Evolutionary conservation across 306 rosid species (phyloP).

Genomic region (Prunus campanulata): DNA sequence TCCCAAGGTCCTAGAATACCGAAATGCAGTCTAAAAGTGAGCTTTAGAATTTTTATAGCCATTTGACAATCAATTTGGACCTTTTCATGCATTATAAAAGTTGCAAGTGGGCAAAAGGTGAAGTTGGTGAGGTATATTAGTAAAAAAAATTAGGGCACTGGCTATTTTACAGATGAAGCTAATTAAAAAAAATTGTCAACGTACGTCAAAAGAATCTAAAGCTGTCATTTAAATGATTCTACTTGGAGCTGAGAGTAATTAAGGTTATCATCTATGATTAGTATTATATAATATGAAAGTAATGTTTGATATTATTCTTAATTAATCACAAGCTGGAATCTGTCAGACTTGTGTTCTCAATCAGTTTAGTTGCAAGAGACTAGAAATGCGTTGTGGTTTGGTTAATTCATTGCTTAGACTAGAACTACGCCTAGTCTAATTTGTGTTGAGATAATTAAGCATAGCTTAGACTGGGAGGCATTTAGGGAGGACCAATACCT

Average conservation of each 20-base stretch:
- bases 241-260: not conserved
- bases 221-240: constrained; percentile 2
- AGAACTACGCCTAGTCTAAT: not conserved
- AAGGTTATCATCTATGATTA: not conserved
- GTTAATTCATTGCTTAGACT: no score
- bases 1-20: no score
- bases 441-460: not conserved
- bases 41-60: not conserved
- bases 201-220: constrained; percentile 13
- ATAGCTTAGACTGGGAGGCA: not conserved
- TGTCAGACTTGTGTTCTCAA: not conserved
- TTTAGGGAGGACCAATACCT: not conserved
- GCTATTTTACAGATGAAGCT: not conserved
- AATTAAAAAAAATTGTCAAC: not conserved
- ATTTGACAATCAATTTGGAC: not conserved
- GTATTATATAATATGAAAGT: not conserved
- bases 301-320: not conserved
- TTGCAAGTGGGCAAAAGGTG: not conserved
- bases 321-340: not conserved
- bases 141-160: not conserved
- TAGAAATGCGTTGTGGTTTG: no score
- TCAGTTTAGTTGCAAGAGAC: no score
- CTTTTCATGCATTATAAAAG: not conserved
- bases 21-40: no score
- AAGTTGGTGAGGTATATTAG: not conserved